A percentile compares a stretch with the other conserved stretches of the same genome.
Conservation (phyloP, 2,329 filamentous ascomycete species). For the Cercospora sesami region DNA sequence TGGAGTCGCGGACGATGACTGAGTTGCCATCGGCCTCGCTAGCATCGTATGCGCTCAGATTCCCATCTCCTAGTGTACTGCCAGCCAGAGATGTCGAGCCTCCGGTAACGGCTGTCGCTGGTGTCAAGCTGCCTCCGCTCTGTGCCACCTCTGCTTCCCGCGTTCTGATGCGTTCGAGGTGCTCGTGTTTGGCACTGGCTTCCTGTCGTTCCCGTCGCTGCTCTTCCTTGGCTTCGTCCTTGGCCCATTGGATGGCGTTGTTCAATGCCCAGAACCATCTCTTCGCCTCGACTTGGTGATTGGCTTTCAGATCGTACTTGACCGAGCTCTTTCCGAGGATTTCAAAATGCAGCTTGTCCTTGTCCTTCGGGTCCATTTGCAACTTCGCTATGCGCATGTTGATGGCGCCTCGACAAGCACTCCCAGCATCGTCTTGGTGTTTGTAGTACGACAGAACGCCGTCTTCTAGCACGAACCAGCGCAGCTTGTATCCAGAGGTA, state of each 20-base stretch:
- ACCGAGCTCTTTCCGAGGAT: slow-evolving; percentile 98
- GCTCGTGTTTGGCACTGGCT: slow-evolving; percentile 78
- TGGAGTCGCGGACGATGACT: slow-evolving; percentile 45
- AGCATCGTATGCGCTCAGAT: slow-evolving; percentile 60
- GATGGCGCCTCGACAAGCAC: slow-evolving; percentile 93
- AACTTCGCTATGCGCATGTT: slow-evolving; percentile 97
- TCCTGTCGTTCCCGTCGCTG: slow-evolving; percentile 72
- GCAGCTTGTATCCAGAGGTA: slow-evolving; percentile 90
- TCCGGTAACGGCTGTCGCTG: slow-evolving; percentile 50
- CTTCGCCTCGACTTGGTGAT: slow-evolving; percentile 97
- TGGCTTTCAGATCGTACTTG: slow-evolving; percentile 96
- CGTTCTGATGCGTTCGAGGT: slow-evolving; percentile 53
- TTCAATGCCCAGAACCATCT: slow-evolving; percentile 99
- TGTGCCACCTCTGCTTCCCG: slow-evolving; percentile 32
- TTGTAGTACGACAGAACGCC: slow-evolving; percentile 99
- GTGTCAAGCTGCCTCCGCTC: slow-evolving; percentile 32
- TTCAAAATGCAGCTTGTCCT: slow-evolving; percentile 97
- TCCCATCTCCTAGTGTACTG: slow-evolving; percentile 51
- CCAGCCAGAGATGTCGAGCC: slow-evolving; percentile 44
- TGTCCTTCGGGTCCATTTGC: slow-evolving; percentile 95
- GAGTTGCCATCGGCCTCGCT: slow-evolving; percentile 58
- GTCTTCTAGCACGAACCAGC: slow-evolving; percentile 98
- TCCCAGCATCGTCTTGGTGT: slow-evolving; percentile 94
- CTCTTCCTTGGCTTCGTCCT: slow-evolving; percentile 93
- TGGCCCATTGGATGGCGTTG: slow-evolving; percentile 97